Base-by-base conservation (phyloP, 2,329 filamentous ascomycete genomes). In the Neurospora crassa region DNA sequence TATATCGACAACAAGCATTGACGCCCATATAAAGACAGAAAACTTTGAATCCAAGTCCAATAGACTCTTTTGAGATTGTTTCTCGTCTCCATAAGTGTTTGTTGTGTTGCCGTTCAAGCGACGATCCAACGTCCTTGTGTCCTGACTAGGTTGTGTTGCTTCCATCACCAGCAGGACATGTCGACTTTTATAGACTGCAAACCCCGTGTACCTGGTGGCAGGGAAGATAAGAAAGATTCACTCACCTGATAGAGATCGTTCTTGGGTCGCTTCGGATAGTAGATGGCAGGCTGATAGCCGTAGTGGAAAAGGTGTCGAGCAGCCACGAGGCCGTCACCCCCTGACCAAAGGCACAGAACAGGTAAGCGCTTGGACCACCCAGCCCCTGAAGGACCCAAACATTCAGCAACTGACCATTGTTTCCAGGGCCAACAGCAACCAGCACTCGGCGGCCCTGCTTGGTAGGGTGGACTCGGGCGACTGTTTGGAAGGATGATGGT, bases 261-360 rank as follows among this genome's bases (percentile, higher is more conserved):
- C 79, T 95, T 96, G 80, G 91, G 90, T 70, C 93, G 89, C 81
- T 98, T 98, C 0, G 96, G 96, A 78, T 97, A 98, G 83, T 96
- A 98, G 67, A 99, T 85, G 10, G 89, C 91, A 3, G 95, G 94
- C 34, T 88, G 87, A 82, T 98, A 99, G 73, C 96, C 95, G 79
- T 96, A 98, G 78, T 97, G 92, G 79, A 89, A 89, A 5, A 99
- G 87, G 81, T 99, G 96, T 37, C 96, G 90, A 70, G 96, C 96
- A 68, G 95, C 94, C 40, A 99, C 96, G 3, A 99, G 88, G 2
- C 96, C 96, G 80, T 99, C 96, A 45, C 96, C 96, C 73, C 96
- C 93, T 94, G 41, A 63, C 86, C 87, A 69, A 37, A 18, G 47
- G 24, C 16, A 69, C 73, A 68, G 37, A n/a, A 69, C 73, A 68